Evolutionary conservation across 2,329 filamentous ascomycete genomes (phyloP).

Genomic region (Lasiodiplodia citricola): DNA sequence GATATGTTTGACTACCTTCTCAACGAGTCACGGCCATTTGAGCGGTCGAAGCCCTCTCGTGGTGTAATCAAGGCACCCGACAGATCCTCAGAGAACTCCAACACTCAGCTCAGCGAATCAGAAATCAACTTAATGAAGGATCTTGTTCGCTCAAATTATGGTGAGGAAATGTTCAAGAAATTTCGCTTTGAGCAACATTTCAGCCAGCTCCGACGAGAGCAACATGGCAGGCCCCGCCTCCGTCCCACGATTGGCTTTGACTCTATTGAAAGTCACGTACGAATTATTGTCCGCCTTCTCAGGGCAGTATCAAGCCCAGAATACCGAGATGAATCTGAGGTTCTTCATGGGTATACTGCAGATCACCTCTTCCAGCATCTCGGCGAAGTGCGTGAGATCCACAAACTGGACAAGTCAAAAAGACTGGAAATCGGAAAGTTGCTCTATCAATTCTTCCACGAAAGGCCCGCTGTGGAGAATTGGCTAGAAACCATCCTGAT

Average conservation of each 20-base stretch:
- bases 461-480: not conserved
- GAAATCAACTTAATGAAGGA: not conserved
- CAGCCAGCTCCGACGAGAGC: not conserved
- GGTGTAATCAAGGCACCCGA: not conserved
- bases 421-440: not conserved
- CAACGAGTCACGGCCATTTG: not conserved
- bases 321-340: not conserved
- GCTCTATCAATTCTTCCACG: not conserved
- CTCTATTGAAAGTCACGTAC: not conserved
- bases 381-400: not conserved
- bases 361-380: not conserved
- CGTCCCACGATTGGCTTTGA: not conserved
- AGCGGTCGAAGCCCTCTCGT: not conserved
- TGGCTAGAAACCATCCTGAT: no score
- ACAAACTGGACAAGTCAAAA: not conserved
- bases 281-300: not conserved
- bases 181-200: not conserved
- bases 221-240: no score
- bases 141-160: no score
- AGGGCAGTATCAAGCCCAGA: not conserved
- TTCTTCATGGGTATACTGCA: not conserved
- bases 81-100: not conserved
- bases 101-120: not conserved
- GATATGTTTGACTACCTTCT: not conserved
- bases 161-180: not conserved